phyloP scores from a whole-genome alignment of 495 filamentous ascomycete species.

The Filosporella fistucella region DNA sequence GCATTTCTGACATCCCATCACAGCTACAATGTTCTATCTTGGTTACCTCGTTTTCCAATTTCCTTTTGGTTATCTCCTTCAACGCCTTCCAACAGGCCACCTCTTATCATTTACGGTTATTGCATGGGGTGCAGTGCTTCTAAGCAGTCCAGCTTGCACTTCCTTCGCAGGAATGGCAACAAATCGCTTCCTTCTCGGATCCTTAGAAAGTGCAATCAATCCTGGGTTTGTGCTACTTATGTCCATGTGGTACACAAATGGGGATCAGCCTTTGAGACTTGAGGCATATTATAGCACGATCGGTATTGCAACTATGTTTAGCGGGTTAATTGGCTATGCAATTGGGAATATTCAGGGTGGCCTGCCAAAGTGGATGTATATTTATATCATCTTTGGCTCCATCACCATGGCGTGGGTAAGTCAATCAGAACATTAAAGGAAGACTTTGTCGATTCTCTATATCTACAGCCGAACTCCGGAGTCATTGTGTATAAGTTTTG shows the following conservation, averaged over 20 bases:
- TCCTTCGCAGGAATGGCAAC: constrained; percentile 34
- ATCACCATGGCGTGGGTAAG: constrained; percentile 51
- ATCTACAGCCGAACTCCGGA: too few species aligned
- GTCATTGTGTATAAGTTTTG: too few species aligned
- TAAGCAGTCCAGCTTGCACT: constrained; percentile 24
- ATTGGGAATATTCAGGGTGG: constrained; percentile 45
- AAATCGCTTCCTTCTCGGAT: constrained; percentile 33
- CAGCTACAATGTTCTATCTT: constrained; percentile 29
- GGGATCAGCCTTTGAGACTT: constrained; percentile 46
- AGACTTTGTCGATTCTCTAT: too few species aligned
- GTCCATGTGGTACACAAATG: constrained; percentile 55
- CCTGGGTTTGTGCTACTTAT: constrained; percentile 60
- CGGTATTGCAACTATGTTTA: constrained; percentile 40
- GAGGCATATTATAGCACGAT: constrained; percentile 40
- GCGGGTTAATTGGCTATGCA: constrained; percentile 51
- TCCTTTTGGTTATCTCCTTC: constrained; percentile 43
- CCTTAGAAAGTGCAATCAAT: constrained; percentile 49
- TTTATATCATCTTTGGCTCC: constrained; percentile 47
- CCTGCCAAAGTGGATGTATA: constrained; percentile 46
- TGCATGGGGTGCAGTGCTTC: constrained; percentile 18
- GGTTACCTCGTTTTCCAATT: constrained; percentile 39
- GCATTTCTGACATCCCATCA: neutral
- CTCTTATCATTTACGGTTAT: constrained; percentile 28
- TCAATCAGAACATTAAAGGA: too few species aligned
- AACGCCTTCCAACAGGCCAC: constrained; percentile 42